phyloP scores from a whole-genome alignment of 2,329 filamentous ascomycete genomes.

The Aspergillus candidus region DNA sequence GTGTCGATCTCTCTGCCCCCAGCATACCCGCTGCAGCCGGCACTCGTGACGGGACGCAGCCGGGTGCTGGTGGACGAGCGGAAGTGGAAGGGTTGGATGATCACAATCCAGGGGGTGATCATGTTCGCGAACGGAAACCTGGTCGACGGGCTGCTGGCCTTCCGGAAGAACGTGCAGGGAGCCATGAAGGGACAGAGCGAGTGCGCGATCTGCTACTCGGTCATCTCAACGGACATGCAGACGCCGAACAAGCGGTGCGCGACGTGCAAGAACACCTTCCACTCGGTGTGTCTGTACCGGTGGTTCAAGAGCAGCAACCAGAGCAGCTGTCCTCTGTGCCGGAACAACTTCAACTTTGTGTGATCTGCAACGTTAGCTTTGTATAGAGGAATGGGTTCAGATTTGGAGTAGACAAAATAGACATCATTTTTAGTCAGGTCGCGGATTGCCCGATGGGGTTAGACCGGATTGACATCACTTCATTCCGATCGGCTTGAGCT shows the following conservation, averaged over 20 bases:
- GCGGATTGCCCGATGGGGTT: too few relatives aligned
- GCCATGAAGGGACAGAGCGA: constrained; percentile 89
- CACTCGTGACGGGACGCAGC: constrained; percentile 68
- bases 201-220: constrained; percentile 94
- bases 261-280: constrained; percentile 93
- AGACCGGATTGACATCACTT: too few relatives aligned
- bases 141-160: constrained; percentile 78
- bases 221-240: constrained; percentile 81
- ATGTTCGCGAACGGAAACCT: constrained; percentile 86
- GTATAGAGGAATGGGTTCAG: constrained; percentile 7
- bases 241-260: constrained; percentile 86
- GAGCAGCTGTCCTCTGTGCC: constrained; percentile 85
- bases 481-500: too few relatives aligned
- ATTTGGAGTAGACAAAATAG: constrained; percentile 1
- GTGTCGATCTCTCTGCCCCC: constrained; percentile 75
- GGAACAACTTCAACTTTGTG: constrained; percentile 71
- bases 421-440: neutral
- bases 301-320: constrained; percentile 95
- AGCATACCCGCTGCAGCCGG: constrained; percentile 74
- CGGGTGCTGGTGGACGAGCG: constrained; percentile 83
- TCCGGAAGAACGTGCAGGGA: constrained; percentile 78
- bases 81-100: constrained; percentile 89
- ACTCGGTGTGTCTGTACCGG: constrained; percentile 82
- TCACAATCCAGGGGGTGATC: constrained; percentile 84
- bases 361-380: constrained; percentile 6